These are phyloP conservation scores for Puccinia brachypodii DNA, from an alignment of 1,284 basidiomycete species.

Conservation along the genomic window DNA sequence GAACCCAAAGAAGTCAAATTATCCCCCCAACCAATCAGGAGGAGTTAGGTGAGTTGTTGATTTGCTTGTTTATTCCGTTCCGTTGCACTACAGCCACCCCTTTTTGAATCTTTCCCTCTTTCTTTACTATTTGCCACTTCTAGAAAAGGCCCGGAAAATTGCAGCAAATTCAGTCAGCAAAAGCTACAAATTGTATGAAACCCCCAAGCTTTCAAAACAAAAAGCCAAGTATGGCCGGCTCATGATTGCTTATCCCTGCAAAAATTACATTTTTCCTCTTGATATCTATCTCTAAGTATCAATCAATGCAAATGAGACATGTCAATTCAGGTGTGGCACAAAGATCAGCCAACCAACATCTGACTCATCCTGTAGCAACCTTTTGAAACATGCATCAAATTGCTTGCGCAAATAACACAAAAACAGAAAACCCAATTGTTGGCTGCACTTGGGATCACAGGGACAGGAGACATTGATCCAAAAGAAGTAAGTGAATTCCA, in stretches of 20 bases:
- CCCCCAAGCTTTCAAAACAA: not conserved
- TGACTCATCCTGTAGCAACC: not conserved
- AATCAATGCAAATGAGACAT: not conserved
- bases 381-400: not conserved
- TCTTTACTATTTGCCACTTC: not conserved
- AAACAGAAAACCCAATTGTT: not conserved
- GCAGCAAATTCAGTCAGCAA: not conserved
- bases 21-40: too few species aligned
- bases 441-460: not conserved
- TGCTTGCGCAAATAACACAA: not conserved
- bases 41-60: too few species aligned
- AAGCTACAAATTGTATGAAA: not conserved
- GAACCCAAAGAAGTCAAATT: too few species aligned
- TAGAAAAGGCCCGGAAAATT: not conserved
- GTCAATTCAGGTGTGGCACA: not conserved
- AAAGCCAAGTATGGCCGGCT: not conserved
- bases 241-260: slow-evolving; percentile 7
- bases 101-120: not conserved
- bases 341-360: not conserved
- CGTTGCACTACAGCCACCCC: too few species aligned
- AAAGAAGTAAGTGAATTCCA: not conserved
- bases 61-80: too few species aligned
- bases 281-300: not conserved
- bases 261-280: not conserved
- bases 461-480: not conserved